Conservation (phyloP, 208 protist genomes). For the Leishmania gerbilli region DNA sequence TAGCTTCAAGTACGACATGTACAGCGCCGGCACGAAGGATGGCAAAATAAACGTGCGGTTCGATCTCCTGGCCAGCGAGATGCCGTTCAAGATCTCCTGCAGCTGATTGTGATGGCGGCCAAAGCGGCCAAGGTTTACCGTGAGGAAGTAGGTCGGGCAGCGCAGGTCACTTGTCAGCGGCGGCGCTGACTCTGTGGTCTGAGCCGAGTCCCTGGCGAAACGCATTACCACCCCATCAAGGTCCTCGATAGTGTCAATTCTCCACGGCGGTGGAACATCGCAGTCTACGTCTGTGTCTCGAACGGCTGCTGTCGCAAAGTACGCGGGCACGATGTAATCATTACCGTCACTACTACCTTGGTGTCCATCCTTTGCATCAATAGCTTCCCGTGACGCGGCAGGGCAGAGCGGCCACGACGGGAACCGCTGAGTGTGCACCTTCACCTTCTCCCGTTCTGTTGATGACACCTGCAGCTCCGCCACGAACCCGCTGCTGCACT, state of each 20-base stretch:
- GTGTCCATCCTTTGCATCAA: neutral
- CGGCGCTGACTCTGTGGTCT: neutral
- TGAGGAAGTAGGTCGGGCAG: conserved; percentile 20
- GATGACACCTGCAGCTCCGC: neutral
- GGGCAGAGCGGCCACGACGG: conserved; percentile 6
- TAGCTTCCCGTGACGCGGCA: neutral
- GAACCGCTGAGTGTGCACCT: conserved; percentile 7
- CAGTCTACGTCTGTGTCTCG: conserved; percentile 8
- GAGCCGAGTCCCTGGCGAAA: neutral
- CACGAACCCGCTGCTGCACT: conserved; percentile 3
- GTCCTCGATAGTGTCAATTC: neutral
- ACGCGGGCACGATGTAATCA: neutral
- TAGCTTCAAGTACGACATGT: conserved; percentile 3
- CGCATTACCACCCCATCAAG: neutral
- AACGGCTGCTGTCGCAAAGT: conserved; percentile 15
- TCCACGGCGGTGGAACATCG: conserved; percentile 2
- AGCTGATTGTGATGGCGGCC: conserved; percentile 32
- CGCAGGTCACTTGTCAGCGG: neutral
- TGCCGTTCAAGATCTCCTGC: conserved; percentile 18
- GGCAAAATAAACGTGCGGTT: conserved; percentile 23
- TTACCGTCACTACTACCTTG: neutral
- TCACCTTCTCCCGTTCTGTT: neutral
- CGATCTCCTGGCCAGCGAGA: conserved; percentile 13
- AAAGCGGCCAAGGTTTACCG: conserved; percentile 17
- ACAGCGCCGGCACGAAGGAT: conserved; percentile 10